Base-by-base conservation (phyloP, 2,329 filamentous ascomycete genomes). In the Pseudogymnoascus sp. region DNA sequence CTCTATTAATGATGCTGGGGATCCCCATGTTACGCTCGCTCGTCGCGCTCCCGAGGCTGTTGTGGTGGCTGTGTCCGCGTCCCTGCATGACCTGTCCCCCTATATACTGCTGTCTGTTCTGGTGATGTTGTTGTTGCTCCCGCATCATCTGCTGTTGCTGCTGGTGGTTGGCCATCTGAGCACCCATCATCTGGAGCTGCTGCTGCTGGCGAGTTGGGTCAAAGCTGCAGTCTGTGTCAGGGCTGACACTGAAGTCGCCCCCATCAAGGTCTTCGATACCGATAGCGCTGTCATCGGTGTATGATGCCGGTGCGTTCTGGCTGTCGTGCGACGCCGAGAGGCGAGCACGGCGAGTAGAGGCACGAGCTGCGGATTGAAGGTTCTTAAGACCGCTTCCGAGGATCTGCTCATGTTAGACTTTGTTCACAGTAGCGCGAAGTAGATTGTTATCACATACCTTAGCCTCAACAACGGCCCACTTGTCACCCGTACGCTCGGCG, bases 331-430 rank as follows among this genome's bases (percentile, higher is more conserved):
- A 58, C 25, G 63, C 74, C 81, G 65, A 81, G 67, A 82, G 75
- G 63, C 82, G 83, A 75, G 85, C 86, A 68, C 86, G 86, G 66
- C 86, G 83, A 62, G 82, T 79, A 62, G 82, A 84, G 61, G 86
- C 82, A 64, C 88, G 83, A 65, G 85, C 81, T 59, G 85, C 83
- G 67, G 85, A 84, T 71, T 88, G 86, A 62, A 94, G 81, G 73
- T 90, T 91, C 76, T 91, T 93, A 68, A 93, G 78, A 36, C 90
- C 90, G 70, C 88, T 89, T 72, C 88, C 86, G 85, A 94, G 90
- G 75, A 88, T 91, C 89, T 93, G 66, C 53, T 15, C 15, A 67
- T 62, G 25, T 36, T 57, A 62, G 36, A 57, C 59, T 38, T 36
- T 3, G 22, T 33, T 20, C 28, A 38, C 39, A 25, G 47, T 15